Base-by-base conservation (phyloP, 352 stramenopile genomes). In the Pythium scleroteichum region DNA sequence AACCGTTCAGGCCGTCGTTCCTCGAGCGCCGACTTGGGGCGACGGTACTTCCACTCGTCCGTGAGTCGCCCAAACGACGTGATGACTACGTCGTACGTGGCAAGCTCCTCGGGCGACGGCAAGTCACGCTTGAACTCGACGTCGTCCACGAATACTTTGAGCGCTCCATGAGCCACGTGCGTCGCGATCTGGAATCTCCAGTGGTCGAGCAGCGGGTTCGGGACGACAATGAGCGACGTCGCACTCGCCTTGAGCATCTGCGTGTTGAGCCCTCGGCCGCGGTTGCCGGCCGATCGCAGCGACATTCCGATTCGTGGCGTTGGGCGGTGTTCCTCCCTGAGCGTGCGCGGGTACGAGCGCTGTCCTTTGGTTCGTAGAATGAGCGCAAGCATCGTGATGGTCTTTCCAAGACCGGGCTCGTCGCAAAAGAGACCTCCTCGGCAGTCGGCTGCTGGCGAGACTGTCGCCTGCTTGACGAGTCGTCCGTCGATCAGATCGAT, bases 331-430 rank as follows among this genome's bases (percentile, higher is more conserved):
- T 23, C 23, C 1, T 53, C 44, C 3, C 27, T 14, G 2, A 48
- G 32, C 14, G 32, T 32, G 23, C n/a, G 32, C 22, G 51, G 64
- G n/a, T 67, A 24, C 1, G 71, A 64, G 0, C 62, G 48, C 54
- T 88, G 78, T 6, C 83, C 82, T 59, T 90, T 88, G 24, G 86
- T 93, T 22, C 86, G 80, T 4, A 95, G 53, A 14, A 95, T 78
- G 26, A 95, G 57, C 23, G 86, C 83, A 8, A 94, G 53, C 76
- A 95, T 92, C 12, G 86, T 94, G 52, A 95, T 92, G 0, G 86
- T 95, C 66, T 95, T 95, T 17, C 86, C 86, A 0, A 95, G 72
- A 0, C 86, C 86, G 22, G 86, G 86, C 24, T 95, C 86, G 46
- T 95, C 84, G 47, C 80, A 94, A 38, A 95, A 90, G 45, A 95